phyloP scores from a whole-genome alignment of 257 asterid genomes.

The Penstemon davidsonii region DNA sequence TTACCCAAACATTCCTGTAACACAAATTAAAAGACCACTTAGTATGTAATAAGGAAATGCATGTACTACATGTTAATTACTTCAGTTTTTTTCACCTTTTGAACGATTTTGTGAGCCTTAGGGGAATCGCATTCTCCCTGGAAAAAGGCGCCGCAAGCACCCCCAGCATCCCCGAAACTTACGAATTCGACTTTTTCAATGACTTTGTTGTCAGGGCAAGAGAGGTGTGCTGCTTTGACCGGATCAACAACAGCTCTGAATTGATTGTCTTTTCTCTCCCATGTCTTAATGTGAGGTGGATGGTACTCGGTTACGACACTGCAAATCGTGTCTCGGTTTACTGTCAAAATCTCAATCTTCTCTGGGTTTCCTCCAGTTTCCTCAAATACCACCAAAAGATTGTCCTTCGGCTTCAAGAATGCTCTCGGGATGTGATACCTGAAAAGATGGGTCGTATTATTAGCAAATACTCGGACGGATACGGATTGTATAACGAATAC shows the following conservation, averaged over 20 bases:
- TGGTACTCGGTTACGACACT: slow-evolving; percentile 56
- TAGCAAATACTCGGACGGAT: no score
- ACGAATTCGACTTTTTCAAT: slow-evolving; percentile 60
- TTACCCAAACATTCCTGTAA: slow-evolving; percentile 67
- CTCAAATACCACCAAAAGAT: slow-evolving; percentile 66
- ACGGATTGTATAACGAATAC: not conserved
- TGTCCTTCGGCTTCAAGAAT: slow-evolving; percentile 59
- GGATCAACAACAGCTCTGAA: slow-evolving; percentile 36
- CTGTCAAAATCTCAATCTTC: slow-evolving; percentile 48
- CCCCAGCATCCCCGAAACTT: slow-evolving; percentile 61
- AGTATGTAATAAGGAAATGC: not conserved
- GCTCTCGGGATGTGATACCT: slow-evolving; percentile 92
- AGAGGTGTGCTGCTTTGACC: slow-evolving; percentile 47
- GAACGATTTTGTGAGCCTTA: slow-evolving; percentile 36
- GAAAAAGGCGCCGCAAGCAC: slow-evolving; percentile 61
- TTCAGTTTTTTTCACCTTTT: slow-evolving; percentile 36
- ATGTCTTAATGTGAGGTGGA: slow-evolving; percentile 52
- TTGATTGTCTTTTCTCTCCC: slow-evolving; percentile 49
- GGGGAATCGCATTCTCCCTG: slow-evolving; percentile 55
- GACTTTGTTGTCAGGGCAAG: slow-evolving; percentile 54
- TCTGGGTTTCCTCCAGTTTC: slow-evolving; percentile 76
- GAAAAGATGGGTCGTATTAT: not conserved
- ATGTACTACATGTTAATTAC: no score
- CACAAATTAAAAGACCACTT: not conserved
- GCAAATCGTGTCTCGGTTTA: slow-evolving; percentile 83